Base-by-base conservation (phyloP, 805 yeast species). In the Sporopachydermia quercuum region DNA sequence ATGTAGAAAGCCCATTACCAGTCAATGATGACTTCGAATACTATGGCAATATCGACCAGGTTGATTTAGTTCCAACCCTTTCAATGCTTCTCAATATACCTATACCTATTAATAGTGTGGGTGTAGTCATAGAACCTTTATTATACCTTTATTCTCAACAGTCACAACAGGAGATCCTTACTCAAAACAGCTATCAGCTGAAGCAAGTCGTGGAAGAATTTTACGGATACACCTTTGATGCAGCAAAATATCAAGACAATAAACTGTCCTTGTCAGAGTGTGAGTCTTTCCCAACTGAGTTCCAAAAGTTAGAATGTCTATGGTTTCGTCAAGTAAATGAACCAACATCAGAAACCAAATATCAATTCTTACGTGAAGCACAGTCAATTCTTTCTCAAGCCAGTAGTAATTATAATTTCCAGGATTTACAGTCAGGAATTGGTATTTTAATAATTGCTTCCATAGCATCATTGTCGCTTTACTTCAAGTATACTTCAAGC, bases 11-110 rank as follows among this genome's bases (percentile, higher is more conserved):
- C 2, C 54, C 57, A 4, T 18, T 48, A 3, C 46, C 51, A n/a
- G 43, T 51, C 1, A 56, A 63, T 34, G 59, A 57, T 0, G 68
- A 68, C 15, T 89, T 57, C 55, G 49, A 63, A 1, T 89, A 71
- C 53, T 74, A 72, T 49, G 45, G 57, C 1, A 53, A 51, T 23
- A 58, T 83, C 19, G 73, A 72, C 41, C 93, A 82, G 49, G 71
- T 79, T 16, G 91, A 81, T 51, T 47, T 81, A 33, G 85, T 82
- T 2, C 86, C 93, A 1, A 73, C 87, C 0, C 55, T 81, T 35
- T 58, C 85, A 1, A 62, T 70, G 3, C 57, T 81, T 14, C 55
- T 81, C 35, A 74, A 78, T 16, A 57, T 79, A 14, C 78, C 82
- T 0, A 70, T 81, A 18, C 91, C 93, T 1, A 69, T 67, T 39